Evolutionary conservation across 768 basidiomycete species (phyloP), one percentile per base, ranked within the genome.

Genomic region (Xerocomellus amylosporus): DNA sequence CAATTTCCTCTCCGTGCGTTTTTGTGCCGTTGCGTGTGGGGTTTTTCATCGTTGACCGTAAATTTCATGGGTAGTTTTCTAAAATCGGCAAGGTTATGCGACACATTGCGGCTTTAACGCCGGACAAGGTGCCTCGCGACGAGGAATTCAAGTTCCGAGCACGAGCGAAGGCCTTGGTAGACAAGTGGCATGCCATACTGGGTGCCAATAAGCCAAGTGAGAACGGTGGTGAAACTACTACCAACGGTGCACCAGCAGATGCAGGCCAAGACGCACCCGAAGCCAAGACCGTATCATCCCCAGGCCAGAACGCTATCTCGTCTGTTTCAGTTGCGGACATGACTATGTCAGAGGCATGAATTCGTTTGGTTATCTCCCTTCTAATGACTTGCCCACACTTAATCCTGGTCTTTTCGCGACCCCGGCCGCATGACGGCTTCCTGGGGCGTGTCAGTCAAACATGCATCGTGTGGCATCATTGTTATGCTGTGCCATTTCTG

Each of bases 41-140:
- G 28, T 49, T 49, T 60, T 44, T 53, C 46, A 17, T 38, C 37
- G 17, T 47, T 63, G 39, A 59, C 43, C 50, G 7, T 40, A 19
- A 50, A 37, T 64, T 54, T 50, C 37, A 38, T 26, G 54, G 33
- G 28, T 40, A 72, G 68, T 72, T 72, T 66, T 73, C 83, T 58
- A 81, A 82, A 71, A 77, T 82, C 53, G 75, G 73, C 64, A 77
- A 78, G 73, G 84, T 85, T 54, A 82, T 85, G 79, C 80, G 82
- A 67, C 81, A 82, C 70, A 83, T 85, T 63, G 74, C 79, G 47
- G 74, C 74, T 17, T 70, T 82, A 33, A 51, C 61, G 17, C 69
- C 66, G 24, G 63, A 72, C 44, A 74, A 70, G 58, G 77, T 83
- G 48, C 80, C 82, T 24, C 67, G 74, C 54, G 76, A 83, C 51